Evolutionary conservation across 352 stramenopile genomes (phyloP).

Genomic region (Peronospora belbahrii): DNA sequence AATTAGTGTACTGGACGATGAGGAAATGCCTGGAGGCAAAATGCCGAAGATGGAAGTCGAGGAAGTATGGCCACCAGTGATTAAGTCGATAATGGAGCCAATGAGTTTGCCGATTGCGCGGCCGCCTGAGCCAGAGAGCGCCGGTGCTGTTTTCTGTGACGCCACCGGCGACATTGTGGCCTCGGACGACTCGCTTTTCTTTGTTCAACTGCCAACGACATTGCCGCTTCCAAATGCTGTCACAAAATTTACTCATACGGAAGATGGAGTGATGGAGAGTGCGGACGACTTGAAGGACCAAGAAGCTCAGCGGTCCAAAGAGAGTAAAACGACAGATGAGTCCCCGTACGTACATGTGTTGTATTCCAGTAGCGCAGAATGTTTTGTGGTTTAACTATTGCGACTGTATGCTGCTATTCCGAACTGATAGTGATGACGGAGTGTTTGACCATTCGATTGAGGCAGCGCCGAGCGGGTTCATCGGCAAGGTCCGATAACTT

Average conservation of each 20-base stretch:
- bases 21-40: conserved; percentile 46
- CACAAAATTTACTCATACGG: conserved; percentile 19
- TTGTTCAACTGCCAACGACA: conserved; percentile 79
- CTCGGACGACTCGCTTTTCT: conserved; percentile 65
- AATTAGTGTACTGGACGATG: conserved; percentile 79
- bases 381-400: neutral
- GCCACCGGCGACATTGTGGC: conserved; percentile 42
- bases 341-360: conserved; percentile 11
- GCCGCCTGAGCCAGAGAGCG: conserved; percentile 48
- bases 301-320: conserved; percentile 8
- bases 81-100: conserved; percentile 76
- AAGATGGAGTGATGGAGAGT: conserved; percentile 34
- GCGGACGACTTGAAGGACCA: conserved; percentile 10
- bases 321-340: conserved; percentile 18
- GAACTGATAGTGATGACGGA: conserved; percentile 35
- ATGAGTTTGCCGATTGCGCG: conserved; percentile 72
- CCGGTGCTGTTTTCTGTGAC: conserved; percentile 64
- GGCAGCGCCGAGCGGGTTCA: conserved; percentile 62
- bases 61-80: conserved; percentile 70
- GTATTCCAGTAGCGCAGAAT: neutral
- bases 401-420: neutral
- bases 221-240: conserved; percentile 55
- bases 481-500: conserved; percentile 56
- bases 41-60: conserved; percentile 48
- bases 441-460: conserved; percentile 64